Evolutionary conservation across 2,329 filamentous ascomycete species (phyloP), one percentile per base, ranked within the genome.

Genomic region (Fusarium sp.): DNA sequence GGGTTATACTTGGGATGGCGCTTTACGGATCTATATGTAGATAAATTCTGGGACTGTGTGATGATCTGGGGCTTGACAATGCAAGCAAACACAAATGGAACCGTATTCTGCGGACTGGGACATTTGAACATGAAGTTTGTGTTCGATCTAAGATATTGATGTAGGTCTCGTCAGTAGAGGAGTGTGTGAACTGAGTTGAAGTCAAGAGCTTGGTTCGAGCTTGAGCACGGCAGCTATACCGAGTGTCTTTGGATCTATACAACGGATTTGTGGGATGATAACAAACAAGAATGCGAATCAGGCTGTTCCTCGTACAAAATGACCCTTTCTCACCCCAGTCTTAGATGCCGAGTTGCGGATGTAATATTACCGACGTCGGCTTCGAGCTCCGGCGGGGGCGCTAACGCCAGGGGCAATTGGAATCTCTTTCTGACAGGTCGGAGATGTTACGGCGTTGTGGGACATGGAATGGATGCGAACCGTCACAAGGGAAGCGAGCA

Each of bases 381-480:
- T 55, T 42, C 19, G 19, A 42, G 15, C 39, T 49, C 62, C 66
- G 53, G 46, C 47, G 34, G 19, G 39, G 28, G 22, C 34, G 52
- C 55, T 57, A 55, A 62, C 39, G 46, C 39, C 65, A 69, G 50
- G 42, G 59, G 55, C 58, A 53, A 50, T 5, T 28, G 28, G 31
- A 33, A 65, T 11, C 40, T 34, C 45, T 34, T 36, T 28, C 21
- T 38, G 46, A 68, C 28, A 69, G 26, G 21, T 57, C 66, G 66
- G 67, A 58, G 67, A 69, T 69, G 52, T 54, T 34, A 47, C 67
- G 68, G 68, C 46, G 19, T 71, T 70, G 56, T 22, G 59, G 63
- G 55, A 52, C 43, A 14, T 13, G 22, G 39, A n/a, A 14, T 43
- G 19, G 15, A 26, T n/a, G 42, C 14, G 26, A 43, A 47, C 19